These are phyloP conservation scores for Eucalyptus fibrosa DNA, from an alignment of 345 rosid species.

Conservation along the genomic window DNA sequence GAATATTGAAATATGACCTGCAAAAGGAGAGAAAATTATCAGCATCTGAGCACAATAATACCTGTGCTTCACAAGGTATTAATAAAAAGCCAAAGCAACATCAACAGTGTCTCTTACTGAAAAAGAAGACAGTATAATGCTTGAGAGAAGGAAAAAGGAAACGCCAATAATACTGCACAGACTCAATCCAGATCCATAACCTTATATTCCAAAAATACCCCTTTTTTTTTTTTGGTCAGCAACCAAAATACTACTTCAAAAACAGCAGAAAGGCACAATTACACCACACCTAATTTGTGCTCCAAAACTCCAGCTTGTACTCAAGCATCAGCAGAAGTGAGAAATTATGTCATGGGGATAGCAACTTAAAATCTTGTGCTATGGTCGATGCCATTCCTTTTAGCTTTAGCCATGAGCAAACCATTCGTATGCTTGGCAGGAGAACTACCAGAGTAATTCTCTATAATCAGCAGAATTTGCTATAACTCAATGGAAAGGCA, in stretches of 20 bases:
- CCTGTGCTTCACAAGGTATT: neutral
- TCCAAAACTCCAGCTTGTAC: neutral
- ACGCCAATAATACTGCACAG: neutral
- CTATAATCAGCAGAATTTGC: neutral
- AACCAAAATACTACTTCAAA: neutral
- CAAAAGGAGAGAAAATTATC: neutral
- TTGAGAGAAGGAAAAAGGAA: neutral
- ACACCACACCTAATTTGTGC: neutral
- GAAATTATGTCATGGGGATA: neutral
- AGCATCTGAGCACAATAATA: neutral
- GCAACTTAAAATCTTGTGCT: neutral
- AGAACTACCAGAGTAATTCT: neutral
- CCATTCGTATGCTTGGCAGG: neutral
- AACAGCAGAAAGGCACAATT: neutral
- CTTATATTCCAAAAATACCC: neutral
- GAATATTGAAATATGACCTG: slow-evolving; percentile 76
- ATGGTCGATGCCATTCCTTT: neutral
- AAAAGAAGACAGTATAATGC: neutral
- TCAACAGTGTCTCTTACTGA: neutral
- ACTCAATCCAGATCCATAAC: neutral
- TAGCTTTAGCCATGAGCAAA: neutral
- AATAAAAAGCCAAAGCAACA: neutral
- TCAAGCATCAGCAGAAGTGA: neutral
- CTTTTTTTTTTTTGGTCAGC: too few relatives aligned
- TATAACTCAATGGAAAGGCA: neutral